Percentiles rank a stretch among this genome's conserved stretches.
Conservation (phyloP, 441 rosid species). For the Erodium texanum region DNA sequence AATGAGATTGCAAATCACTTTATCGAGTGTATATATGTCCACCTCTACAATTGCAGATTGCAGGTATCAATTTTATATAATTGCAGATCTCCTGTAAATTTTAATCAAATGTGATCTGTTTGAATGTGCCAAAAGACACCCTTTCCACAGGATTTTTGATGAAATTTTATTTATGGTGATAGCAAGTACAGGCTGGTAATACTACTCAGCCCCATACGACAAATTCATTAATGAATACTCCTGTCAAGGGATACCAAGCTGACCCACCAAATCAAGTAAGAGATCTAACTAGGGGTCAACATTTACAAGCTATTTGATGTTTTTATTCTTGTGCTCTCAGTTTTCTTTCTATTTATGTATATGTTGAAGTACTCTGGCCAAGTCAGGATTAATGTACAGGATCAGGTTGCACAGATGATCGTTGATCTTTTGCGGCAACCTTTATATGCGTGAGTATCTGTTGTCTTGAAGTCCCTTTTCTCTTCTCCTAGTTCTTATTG, state of each 20-base stretch:
- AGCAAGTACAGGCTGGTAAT: conserved; percentile 36
- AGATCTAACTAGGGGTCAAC: conserved; percentile 7
- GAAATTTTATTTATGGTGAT: conserved; percentile 12
- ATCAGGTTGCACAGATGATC: conserved; percentile 38
- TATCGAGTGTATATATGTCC: conserved; percentile 78
- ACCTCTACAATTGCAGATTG: conserved; percentile 56
- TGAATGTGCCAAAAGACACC: conserved; percentile 1
- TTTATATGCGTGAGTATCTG: conserved; percentile 46
- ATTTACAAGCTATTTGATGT: not conserved
- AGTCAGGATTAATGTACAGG: conserved; percentile 21
- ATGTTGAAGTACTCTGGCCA: too few relatives aligned
- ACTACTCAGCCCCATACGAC: conserved; percentile 44
- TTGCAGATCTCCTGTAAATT: not conserved
- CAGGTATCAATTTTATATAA: conserved; percentile 41
- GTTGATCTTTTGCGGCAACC: conserved; percentile 50
- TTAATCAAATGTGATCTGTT: conserved; percentile 1
- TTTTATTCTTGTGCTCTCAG: conserved; percentile 1
- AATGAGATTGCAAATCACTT: conserved; percentile 83
- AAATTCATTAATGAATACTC: conserved; percentile 36
- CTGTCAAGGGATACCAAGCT: conserved; percentile 39
- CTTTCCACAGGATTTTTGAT: conserved; percentile 4
- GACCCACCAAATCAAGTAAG: conserved; percentile 51
- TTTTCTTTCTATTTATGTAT: conserved; percentile 6
- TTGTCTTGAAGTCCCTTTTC: not conserved
- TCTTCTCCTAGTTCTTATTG: not conserved